Evolutionary conservation across 345 rosid genomes (phyloP), one percentile per base, ranked within the genome.

Genomic region (Corchorus capsularis): DNA sequence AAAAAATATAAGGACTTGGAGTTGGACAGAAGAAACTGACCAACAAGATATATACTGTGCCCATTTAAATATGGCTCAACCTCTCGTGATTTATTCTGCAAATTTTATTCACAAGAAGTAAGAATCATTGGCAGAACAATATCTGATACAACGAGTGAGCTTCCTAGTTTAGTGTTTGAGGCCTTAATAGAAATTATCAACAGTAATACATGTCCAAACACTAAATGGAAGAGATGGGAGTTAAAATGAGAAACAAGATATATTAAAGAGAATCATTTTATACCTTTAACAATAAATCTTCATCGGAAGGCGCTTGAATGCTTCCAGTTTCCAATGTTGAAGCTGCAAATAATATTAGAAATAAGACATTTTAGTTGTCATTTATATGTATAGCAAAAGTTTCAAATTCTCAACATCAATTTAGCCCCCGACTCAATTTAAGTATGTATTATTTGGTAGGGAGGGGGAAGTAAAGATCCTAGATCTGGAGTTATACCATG

Each of bases 31-130:
- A 71, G 86, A 78, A 79, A 89, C 98, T 89, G 34, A 93, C 99
- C 98, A 76, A 96, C 99, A 75, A 96, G 97, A 83, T 90, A 96
- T 78, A 96, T 85, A 78, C 93, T 87, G 64, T 96, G 87, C 69
- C 98, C 93, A 37, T 81, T 80, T 79, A 96, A 83, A 85, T 86
- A 89, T 16, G 92, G 95, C 79, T 81, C 87, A 75, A 93, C 82
- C 86, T 89, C 93, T 75, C 83, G 88, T 35, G 94, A 87, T 82
- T 87, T 93, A 64, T 82, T 90, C 99, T 96, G 96, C 87, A 87
- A 82, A 80, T 63, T 70, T 60, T 20, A 77, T 63, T 72, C 75
- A 75, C 65, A 57, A 65, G 61, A 47, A 78, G 62, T 87, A 73
- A 85, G 86, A 79, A 55, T 80, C 62, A 35, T 14, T 34, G 32